phyloP scores from a whole-genome alignment of 805 yeast species.

The Ogataea kodamae region DNA sequence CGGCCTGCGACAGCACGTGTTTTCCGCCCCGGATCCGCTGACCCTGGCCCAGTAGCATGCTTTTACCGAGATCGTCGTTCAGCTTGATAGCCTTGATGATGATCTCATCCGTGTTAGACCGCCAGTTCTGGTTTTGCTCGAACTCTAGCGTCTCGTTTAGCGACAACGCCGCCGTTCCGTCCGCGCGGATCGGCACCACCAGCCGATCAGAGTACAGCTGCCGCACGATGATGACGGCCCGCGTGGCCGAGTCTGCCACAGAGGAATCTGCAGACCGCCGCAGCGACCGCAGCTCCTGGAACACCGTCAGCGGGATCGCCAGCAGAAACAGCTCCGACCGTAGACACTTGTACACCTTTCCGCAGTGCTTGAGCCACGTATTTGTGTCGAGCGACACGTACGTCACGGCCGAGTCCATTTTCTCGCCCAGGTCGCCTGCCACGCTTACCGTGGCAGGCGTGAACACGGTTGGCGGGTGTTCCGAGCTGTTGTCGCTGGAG shows the following conservation, averaged over 20 bases:
- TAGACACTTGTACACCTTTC: slow-evolving; percentile 66
- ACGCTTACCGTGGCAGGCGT: slow-evolving; percentile 16
- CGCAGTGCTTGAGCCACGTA: slow-evolving; percentile 79
- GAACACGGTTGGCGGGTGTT: slow-evolving; percentile 9
- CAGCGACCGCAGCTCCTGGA: slow-evolving; percentile 70
- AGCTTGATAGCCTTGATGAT: slow-evolving; percentile 48
- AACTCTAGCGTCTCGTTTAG: slow-evolving; percentile 71
- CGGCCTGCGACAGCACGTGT: slow-evolving; percentile 31
- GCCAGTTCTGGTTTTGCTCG: slow-evolving; percentile 70
- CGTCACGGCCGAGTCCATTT: slow-evolving; percentile 55
- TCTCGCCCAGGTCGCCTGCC: slow-evolving; percentile 51
- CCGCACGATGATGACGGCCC: slow-evolving; percentile 72
- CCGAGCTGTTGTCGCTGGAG: slow-evolving; percentile 12
- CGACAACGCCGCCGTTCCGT: slow-evolving; percentile 65
- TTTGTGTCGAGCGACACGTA: slow-evolving; percentile 70
- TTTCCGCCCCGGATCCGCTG: slow-evolving; percentile 21
- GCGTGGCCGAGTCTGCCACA: slow-evolving; percentile 74
- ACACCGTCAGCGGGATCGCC: slow-evolving; percentile 69
- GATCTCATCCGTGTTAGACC: slow-evolving; percentile 67
- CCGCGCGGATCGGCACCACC: slow-evolving; percentile 59
- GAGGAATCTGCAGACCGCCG: slow-evolving; percentile 69
- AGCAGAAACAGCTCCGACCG: slow-evolving; percentile 55
- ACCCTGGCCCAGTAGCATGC: slow-evolving; percentile 26
- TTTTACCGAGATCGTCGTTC: slow-evolving; percentile 31
- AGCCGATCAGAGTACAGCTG: slow-evolving; percentile 57